Evolutionary conservation across 2,329 filamentous ascomycete species (phyloP), one percentile per base, ranked within the genome.

Genomic region (Fusarium incarnatum): DNA sequence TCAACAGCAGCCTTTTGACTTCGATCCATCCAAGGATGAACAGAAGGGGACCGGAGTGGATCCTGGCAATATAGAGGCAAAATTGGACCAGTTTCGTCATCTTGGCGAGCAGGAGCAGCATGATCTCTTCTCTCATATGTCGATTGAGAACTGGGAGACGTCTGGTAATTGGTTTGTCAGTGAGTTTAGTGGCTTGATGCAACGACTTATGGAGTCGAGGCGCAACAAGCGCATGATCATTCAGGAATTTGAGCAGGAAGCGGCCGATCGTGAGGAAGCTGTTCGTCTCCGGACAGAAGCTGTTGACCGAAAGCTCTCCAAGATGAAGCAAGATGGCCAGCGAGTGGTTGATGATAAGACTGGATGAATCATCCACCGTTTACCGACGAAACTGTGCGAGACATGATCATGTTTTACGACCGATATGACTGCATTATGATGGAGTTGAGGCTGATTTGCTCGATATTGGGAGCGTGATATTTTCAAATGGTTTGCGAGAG

Each of bases 161-260:
- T 83, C 86, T 2, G 87, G 87, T 8, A 86, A 89, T 68, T 89
- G 87, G 87, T 88, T 89, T 59, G 79, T 88, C 23, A 82, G 83
- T 45, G 84, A 83, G 65, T 89, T 89, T 65, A 78, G 82, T 10
- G 79, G 79, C 5, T 77, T 89, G 44, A 82, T 88, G 75, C 77
- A 81, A 64, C 80, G 78, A 55, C 76, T 89, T 66, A 83, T 82
- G 62, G 80, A 83, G 53, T 81, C 84, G 22, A 82, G 87, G 12
- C 81, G 81, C 60, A 78, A 78, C 16, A 88, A 87, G 77, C 82
- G 87, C 50, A 76, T 79, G 42, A 78, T 84, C 62, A 81, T 88
- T 30, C 79, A 82, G 30, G 76, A 79, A 27, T 89, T 88, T 63
- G 87, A 89, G 76, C 77, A 78, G 10, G 86, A 89, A 77, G 83